Evolutionary conservation across 768 basidiomycete genomes (phyloP).

Genomic region (Boletus edulis): DNA sequence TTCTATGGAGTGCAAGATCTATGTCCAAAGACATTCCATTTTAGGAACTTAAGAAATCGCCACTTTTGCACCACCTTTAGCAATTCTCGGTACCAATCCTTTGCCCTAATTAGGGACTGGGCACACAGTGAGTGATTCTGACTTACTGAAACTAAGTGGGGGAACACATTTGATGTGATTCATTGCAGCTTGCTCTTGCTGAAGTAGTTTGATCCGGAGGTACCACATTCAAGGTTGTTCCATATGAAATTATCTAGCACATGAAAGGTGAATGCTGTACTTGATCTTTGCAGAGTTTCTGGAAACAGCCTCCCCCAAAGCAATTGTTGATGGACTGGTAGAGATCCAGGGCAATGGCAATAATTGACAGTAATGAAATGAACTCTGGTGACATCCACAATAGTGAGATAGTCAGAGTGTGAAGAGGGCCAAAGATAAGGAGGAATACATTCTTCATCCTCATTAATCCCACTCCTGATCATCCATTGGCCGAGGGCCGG

Average conservation of each 20-base stretch:
- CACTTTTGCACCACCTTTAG: slow-evolving; percentile 12
- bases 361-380: no score
- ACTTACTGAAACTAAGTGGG: background rate
- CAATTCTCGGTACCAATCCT: slow-evolving; percentile 21
- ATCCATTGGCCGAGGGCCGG: no score
- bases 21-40: slow-evolving; percentile 16
- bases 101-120: no score
- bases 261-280: slow-evolving; percentile 8
- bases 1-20: background rate
- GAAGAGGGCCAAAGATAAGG: no score
- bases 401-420: no score
- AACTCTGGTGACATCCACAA: no score
- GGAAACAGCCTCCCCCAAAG: no score
- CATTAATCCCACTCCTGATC: no score
- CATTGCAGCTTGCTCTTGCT: background rate
- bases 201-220: background rate
- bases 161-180: background rate
- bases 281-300: background rate
- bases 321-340: no score
- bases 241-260: slow-evolving; percentile 19
- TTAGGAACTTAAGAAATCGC: slow-evolving; percentile 17
- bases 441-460: no score
- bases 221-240: slow-evolving; percentile 19
- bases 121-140: no score
- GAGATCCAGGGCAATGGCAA: no score